These are phyloP conservation scores for Allomyces arbusculus DNA, from an alignment of 192 early-diverging fungal species.

Conservation along the genomic window DNA sequence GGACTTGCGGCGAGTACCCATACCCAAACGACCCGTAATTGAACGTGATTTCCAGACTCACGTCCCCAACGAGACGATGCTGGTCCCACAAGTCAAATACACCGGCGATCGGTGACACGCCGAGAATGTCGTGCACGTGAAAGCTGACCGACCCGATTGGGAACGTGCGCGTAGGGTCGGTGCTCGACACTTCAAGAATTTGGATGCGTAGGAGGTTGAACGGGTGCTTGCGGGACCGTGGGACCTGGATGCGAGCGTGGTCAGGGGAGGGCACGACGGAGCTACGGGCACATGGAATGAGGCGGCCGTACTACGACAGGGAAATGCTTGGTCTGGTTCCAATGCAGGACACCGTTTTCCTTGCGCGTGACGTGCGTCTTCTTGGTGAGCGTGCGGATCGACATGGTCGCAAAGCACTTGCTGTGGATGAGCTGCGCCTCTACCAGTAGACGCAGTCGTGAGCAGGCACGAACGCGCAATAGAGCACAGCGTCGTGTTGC, in stretches of 20 bases:
- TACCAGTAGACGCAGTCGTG: too few species aligned
- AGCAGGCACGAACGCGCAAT: too few species aligned
- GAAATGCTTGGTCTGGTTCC: constrained; percentile 24
- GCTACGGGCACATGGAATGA: too few species aligned
- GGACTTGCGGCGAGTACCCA: constrained; percentile 17
- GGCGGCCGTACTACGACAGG: constrained; percentile 5
- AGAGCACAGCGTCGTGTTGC: too few species aligned
- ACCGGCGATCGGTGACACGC: constrained; percentile 14
- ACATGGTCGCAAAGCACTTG: not conserved
- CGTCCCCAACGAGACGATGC: constrained; percentile 14
- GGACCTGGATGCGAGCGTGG: constrained; percentile 3
- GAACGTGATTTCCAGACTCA: constrained; percentile 23
- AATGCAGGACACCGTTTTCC: constrained; percentile 5
- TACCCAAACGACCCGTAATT: constrained; percentile 28
- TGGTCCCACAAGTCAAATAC: constrained; percentile 16
- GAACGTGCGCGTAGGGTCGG: not conserved
- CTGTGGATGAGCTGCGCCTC: too few species aligned
- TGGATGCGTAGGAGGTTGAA: constrained; percentile 15
- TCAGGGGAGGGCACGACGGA: too few species aligned
- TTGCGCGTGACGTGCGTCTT: constrained; percentile 2
- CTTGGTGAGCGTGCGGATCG: not conserved
- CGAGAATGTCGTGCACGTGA: constrained; percentile 25
- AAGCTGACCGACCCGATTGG: constrained; percentile 16
- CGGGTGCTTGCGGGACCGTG: constrained; percentile 16
- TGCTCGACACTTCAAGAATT: constrained; percentile 7